A percentile compares a stretch with the other conserved stretches of the same genome.
Evolutionary conservation across 2,329 filamentous ascomycete genomes (phyloP).

Genomic region (Microdochium trichocladiopsis): DNA sequence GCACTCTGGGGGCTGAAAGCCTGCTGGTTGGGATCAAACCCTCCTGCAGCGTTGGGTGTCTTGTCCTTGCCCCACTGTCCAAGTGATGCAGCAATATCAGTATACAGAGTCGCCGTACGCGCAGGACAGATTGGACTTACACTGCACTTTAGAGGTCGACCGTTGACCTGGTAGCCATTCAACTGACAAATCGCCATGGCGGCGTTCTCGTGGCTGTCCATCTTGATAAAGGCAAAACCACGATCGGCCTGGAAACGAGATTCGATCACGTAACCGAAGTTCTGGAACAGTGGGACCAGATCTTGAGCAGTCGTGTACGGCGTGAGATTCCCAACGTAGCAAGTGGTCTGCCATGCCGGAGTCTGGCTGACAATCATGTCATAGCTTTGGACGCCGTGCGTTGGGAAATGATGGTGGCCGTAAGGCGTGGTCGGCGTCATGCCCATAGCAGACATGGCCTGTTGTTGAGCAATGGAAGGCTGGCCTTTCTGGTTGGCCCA

Average conservation of each 20-base stretch:
- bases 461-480: conserved; percentile 95
- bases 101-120: conserved; percentile 6
- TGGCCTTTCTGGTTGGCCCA: conserved; percentile 99
- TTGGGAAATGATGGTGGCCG: conserved; percentile 95
- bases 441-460: conserved; percentile 94
- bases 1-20: conserved; percentile 67
- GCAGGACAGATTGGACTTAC: conserved; percentile 52
- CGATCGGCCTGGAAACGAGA: conserved; percentile 97
- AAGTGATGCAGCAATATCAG: conserved; percentile 21
- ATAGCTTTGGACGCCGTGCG: conserved; percentile 93
- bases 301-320: conserved; percentile 97
- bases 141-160: conserved; percentile 94
- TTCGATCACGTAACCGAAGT: conserved; percentile 96
- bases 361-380: conserved; percentile 96
- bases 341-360: conserved; percentile 95
- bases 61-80: conserved; percentile 97
- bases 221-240: conserved; percentile 98
- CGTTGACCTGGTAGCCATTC: conserved; percentile 97
- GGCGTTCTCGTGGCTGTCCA: conserved; percentile 97
- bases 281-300: conserved; percentile 95
- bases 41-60: conserved; percentile 63
- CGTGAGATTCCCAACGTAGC: conserved; percentile 95
- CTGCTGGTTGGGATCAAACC: conserved; percentile 73
- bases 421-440: conserved; percentile 97
- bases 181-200: conserved; percentile 98